Percentiles rank a stretch among this genome's conserved stretches.
phyloP scores from a whole-genome alignment of 2,329 filamentous ascomycete genomes.

The Clonostachys rhizophaga region DNA sequence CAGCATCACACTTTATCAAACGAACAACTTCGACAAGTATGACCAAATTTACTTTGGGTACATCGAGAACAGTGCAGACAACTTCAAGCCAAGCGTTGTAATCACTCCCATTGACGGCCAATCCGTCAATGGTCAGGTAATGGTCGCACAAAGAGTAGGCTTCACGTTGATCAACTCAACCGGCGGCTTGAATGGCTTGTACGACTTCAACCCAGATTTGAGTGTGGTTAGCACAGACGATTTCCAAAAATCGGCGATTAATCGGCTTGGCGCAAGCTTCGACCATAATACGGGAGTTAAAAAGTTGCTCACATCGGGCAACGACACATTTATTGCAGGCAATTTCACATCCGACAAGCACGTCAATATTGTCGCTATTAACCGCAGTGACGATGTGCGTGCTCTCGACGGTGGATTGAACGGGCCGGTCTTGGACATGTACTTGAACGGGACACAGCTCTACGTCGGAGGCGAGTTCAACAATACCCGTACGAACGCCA shows the following conservation, averaged over 20 bases:
- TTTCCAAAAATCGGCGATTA: conserved; percentile 69
- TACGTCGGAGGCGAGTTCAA: conserved; percentile 87
- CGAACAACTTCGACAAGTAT: conserved; percentile 95
- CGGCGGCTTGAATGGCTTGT: conserved; percentile 82
- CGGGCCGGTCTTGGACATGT: conserved; percentile 68
- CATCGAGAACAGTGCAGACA: conserved; percentile 68
- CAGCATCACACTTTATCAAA: conserved; percentile 71
- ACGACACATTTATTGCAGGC: conserved; percentile 72
- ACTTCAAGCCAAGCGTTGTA: conserved; percentile 78
- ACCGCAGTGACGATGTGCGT: conserved; percentile 56
- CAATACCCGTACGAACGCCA: conserved; percentile 58
- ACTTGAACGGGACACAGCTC: conserved; percentile 59
- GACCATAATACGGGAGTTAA: conserved; percentile 63
- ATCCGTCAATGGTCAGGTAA: conserved; percentile 54
- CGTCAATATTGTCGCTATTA: conserved; percentile 74
- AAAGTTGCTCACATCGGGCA: conserved; percentile 59
- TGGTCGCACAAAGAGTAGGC: conserved; percentile 86
- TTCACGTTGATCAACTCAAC: conserved; percentile 72
- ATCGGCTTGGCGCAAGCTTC: conserved; percentile 70
- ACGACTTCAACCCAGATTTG: conserved; percentile 70
- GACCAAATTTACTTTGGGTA: conserved; percentile 85
- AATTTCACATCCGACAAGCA: conserved; percentile 70
- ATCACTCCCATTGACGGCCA: conserved; percentile 66
- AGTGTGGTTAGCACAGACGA: conserved; percentile 51
- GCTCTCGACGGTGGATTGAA: conserved; percentile 72